Percentiles rank a stretch among this genome's conserved stretches.
Evolutionary conservation across 768 basidiomycete genomes (phyloP).

Genomic region (Russula dissimulans): DNA sequence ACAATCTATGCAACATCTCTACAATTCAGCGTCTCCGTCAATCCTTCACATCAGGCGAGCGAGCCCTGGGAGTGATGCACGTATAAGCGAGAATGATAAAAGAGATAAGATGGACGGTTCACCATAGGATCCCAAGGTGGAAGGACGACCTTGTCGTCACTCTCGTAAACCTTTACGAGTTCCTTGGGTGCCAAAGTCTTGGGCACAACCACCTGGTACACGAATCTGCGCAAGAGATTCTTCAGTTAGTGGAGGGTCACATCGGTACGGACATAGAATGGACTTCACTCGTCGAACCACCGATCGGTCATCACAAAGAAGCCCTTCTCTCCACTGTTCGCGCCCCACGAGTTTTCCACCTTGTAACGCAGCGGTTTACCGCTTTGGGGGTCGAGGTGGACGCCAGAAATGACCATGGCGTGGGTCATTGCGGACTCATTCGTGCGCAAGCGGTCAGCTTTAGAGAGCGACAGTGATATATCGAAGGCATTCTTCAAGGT

Average conservation of each 20-base stretch:
- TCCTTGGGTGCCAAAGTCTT: slow-evolving; percentile 71
- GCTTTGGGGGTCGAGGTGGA: slow-evolving; percentile 63
- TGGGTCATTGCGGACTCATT: slow-evolving; percentile 91
- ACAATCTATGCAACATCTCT: no score
- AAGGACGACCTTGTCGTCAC: slow-evolving; percentile 54
- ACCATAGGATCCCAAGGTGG: slow-evolving; percentile 93
- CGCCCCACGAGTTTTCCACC: slow-evolving; percentile 96
- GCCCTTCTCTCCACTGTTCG: slow-evolving; percentile 66
- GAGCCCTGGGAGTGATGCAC: slow-evolving; percentile 10
- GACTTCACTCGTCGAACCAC: slow-evolving; percentile 83
- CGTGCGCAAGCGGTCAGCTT: slow-evolving; percentile 75
- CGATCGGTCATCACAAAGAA: slow-evolving; percentile 86
- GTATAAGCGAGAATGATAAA: not conserved
- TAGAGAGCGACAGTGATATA: slow-evolving; percentile 69
- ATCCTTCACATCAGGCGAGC: slow-evolving; percentile 2
- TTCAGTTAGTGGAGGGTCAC: not conserved
- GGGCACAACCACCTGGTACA: slow-evolving; percentile 90
- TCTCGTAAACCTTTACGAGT: slow-evolving; percentile 72
- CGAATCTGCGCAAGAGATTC: slow-evolving; percentile 43
- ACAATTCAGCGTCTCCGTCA: no score
- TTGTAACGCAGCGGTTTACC: slow-evolving; percentile 86
- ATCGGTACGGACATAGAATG: slow-evolving; percentile 20
- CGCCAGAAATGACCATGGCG: slow-evolving; percentile 90
- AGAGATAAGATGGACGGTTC: slow-evolving; percentile 13
- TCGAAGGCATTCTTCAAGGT: slow-evolving; percentile 63